Conservation (phyloP, 2,329 filamentous ascomycete genomes). For the Epicoccum nigrum region DNA sequence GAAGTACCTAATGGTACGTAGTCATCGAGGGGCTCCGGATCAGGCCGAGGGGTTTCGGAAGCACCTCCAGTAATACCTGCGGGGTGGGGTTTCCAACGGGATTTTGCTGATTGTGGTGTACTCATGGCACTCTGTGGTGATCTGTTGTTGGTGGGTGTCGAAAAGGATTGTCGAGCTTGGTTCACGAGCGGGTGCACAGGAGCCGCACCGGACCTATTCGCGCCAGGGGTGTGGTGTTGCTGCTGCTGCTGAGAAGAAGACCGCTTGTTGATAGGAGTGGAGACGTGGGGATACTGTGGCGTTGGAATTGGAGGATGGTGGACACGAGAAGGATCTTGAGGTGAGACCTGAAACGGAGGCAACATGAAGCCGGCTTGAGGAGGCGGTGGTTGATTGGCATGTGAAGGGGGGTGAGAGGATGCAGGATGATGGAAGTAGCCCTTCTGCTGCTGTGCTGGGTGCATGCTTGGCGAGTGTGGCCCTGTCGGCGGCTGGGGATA, state of each 20-base stretch:
- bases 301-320: constrained; percentile 40
- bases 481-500: constrained; percentile 34
- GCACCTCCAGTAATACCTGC: constrained; percentile 17
- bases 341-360: constrained; percentile 55
- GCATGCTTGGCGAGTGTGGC: constrained; percentile 42
- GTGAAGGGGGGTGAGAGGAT: constrained; percentile 43
- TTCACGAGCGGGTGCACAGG: constrained; percentile 33
- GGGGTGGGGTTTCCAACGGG: constrained; percentile 35
- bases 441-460: constrained; percentile 35
- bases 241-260: constrained; percentile 7
- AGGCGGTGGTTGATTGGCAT: constrained; percentile 42
- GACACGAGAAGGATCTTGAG: constrained; percentile 50
- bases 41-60: constrained; percentile 31
- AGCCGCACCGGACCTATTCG: constrained; percentile 23
- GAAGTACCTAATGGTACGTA: constrained; percentile 21
- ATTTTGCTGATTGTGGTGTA: constrained; percentile 41
- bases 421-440: constrained; percentile 40
- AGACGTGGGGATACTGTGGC: constrained; percentile 35
- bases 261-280: constrained; percentile 34
- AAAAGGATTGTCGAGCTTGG: constrained; percentile 33
- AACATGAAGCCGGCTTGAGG: constrained; percentile 55
- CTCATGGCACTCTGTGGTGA: constrained; percentile 34
- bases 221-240: constrained; percentile 22
- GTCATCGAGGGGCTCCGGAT: constrained; percentile 39
- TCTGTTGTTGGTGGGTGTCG: constrained; percentile 33